Base-by-base conservation (phyloP, 164 flowering plant species). In the Aristolochia californica region DNA sequence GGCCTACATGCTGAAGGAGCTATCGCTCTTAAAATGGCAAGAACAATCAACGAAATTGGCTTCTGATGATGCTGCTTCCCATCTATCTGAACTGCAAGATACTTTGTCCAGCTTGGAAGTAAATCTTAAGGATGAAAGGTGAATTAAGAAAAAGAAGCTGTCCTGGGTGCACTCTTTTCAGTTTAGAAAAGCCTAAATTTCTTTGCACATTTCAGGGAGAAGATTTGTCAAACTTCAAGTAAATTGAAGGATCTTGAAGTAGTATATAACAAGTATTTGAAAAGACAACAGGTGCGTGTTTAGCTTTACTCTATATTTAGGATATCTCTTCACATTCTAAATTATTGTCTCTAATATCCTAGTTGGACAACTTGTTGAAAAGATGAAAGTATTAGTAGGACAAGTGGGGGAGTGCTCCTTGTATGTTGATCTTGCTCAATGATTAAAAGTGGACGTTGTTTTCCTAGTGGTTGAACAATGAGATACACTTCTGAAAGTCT, bases 21-120 rank as follows among this genome's bases (percentile, higher is more conserved):
- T 89, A 62, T 72, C 87, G 17, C 80, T 78, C 34, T 70, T 93
- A 67, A 87, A 93, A 77, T 93, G 96, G 95, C 84, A 80, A 80
- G 99, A 85, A 68, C 84, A 81, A 74, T 95, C 96, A 45, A 75
- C 97, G 23, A 78, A 76, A 34, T 61, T 89, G 75, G 95, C 96
- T 34, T 70, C 68, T 70, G 90, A 87, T 44, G 90, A 83, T 65
- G 88, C 78, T 43, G 50, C 52, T 55, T 60, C 66, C 44, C 75
- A 71, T 66, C 75, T 79, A 57, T 66, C 45, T 68, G 84, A 80
- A 53, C 62, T 80, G 44, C 87, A 85, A 72, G 68, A 56, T 57
- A 79, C 77, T 30, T 60, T 85, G n/a, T 74, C 77, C 26, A 63
- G 62, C 61, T 59, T 83, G 62, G 96, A 89, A 72, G 87, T 72